phyloP scores from a whole-genome alignment of 371 early-diverging fungal species.

The Mucor saturninus region DNA sequence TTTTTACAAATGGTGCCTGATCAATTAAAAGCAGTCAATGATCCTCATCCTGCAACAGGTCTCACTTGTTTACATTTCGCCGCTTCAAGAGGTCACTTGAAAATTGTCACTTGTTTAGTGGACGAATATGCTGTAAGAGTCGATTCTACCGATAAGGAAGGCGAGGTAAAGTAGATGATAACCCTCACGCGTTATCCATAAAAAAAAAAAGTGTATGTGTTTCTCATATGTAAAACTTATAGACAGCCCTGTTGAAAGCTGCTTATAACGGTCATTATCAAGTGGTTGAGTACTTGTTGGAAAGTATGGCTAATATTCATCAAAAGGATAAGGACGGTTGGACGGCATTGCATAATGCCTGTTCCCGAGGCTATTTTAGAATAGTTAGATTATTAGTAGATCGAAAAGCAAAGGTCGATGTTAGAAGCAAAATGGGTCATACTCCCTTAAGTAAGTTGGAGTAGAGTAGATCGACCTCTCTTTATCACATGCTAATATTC shows the following conservation, averaged over 20 bases:
- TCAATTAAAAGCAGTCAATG: slow-evolving; percentile 33
- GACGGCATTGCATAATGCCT: slow-evolving; percentile 83
- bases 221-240: slow-evolving; percentile 6
- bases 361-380: slow-evolving; percentile 60
- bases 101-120: slow-evolving; percentile 63
- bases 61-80: slow-evolving; percentile 74
- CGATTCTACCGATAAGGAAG: slow-evolving; percentile 69
- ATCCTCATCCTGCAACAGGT: slow-evolving; percentile 56
- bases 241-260: slow-evolving; percentile 83
- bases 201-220: no score
- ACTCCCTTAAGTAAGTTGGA: slow-evolving; percentile 74
- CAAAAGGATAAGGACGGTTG: slow-evolving; percentile 80
- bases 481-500: neutral
- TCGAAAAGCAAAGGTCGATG: slow-evolving; percentile 62
- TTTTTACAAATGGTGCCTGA: slow-evolving; percentile 28
- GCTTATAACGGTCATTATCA: slow-evolving; percentile 68
- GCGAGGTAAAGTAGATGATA: slow-evolving; percentile 57
- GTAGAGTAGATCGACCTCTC: neutral
- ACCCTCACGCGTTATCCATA: neutral
- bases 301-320: slow-evolving; percentile 60
- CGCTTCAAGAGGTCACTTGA: slow-evolving; percentile 68
- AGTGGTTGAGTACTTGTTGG: slow-evolving; percentile 67
- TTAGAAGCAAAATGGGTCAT: slow-evolving; percentile 65
- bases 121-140: slow-evolving; percentile 64
- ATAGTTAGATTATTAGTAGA: slow-evolving; percentile 63